Conservation (phyloP, 805 yeast genomes). For the Nakazawaea pomicola region DNA sequence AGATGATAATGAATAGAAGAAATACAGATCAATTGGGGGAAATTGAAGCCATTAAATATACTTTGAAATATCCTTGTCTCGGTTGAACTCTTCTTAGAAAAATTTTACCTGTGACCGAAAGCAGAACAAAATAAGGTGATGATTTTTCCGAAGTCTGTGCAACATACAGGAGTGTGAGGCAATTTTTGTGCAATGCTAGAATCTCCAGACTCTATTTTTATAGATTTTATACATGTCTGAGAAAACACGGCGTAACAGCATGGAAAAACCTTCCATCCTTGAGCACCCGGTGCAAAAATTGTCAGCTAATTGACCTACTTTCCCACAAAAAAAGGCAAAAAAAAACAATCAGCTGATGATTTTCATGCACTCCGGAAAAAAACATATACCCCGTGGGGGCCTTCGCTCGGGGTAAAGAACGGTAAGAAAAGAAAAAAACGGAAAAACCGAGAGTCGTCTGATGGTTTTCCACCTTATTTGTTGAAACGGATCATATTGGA, state of each 20-base stretch:
- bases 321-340: background rate
- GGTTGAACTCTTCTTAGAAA: too few species aligned
- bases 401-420: background rate
- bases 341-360: background rate
- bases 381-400: constrained; percentile 4
- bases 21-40: background rate
- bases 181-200: too few species aligned
- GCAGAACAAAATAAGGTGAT: background rate
- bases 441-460: too few species aligned
- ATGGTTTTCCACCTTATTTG: too few species aligned
- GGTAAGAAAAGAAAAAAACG: too few species aligned
- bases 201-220: background rate
- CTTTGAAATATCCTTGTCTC: too few species aligned
- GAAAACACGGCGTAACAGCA: background rate
- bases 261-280: background rate
- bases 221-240: too few species aligned
- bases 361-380: constrained; percentile 9
- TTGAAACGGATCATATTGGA: too few species aligned
- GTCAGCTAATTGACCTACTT: background rate
- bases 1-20: background rate
- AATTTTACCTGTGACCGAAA: too few species aligned
- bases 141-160: background rate
- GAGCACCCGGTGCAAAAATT: background rate
- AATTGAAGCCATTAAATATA: background rate
- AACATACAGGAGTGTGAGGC: background rate